Evolutionary conservation across 2,329 filamentous ascomycete species (phyloP).

Genomic region (Elsinoe arachidis): DNA sequence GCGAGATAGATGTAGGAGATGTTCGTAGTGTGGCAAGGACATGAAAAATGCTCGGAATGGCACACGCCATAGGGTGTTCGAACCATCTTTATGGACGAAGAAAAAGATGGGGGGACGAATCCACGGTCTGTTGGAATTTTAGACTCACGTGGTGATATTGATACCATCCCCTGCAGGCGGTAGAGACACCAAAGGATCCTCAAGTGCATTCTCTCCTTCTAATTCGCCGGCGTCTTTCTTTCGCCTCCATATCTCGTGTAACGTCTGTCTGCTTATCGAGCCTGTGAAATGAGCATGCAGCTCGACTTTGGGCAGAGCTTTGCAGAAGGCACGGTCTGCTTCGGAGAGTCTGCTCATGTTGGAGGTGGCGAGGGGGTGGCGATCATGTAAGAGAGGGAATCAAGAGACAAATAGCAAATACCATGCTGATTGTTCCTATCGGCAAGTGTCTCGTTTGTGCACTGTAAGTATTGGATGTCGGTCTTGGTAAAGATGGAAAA

Average conservation of each 20-base stretch:
- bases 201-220: slow-evolving; percentile 40
- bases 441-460: no score
- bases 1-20: no score
- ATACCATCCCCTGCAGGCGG: slow-evolving; percentile 48
- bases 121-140: no score
- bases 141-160: slow-evolving; percentile 13
- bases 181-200: slow-evolving; percentile 62
- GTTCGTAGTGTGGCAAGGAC: no score
- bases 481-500: no score
- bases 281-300: slow-evolving; percentile 75
- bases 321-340: slow-evolving; percentile 23
- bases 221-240: slow-evolving; percentile 42
- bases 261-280: slow-evolving; percentile 62
- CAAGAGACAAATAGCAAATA: neutral
- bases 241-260: slow-evolving; percentile 64
- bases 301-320: slow-evolving; percentile 40
- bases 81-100: no score
- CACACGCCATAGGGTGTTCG: no score
- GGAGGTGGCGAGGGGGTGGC: no score
- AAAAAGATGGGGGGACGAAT: no score
- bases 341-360: neutral
- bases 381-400: neutral
- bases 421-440: no score
- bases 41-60: no score
- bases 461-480: no score